Evolutionary conservation across 2,329 filamentous ascomycete species (phyloP).

Genomic region (Trichoderma atrobrunneum): DNA sequence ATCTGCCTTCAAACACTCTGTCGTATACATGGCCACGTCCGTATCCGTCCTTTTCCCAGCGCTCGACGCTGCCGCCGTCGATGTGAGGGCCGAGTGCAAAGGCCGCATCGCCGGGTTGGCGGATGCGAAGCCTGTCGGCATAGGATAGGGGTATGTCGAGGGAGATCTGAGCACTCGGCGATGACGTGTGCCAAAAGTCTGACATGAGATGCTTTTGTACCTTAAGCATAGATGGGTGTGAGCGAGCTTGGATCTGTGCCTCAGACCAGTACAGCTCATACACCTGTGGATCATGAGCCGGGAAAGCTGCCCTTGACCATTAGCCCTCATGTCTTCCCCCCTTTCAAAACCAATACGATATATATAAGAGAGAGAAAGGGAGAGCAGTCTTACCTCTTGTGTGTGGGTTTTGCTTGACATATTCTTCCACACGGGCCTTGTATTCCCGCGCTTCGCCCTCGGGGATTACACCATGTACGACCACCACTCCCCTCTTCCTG

Average conservation of each 20-base stretch:
- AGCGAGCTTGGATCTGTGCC: constrained; percentile 64
- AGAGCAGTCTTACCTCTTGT: constrained; percentile 46
- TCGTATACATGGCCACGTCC: constrained; percentile 67
- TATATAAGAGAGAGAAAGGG: background rate
- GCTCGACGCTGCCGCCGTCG: constrained; percentile 71
- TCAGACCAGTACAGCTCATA: constrained; percentile 75
- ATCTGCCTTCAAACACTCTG: constrained; percentile 67
- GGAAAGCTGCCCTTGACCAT: constrained; percentile 52
- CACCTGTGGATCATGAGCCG: constrained; percentile 61
- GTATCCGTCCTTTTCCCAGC: constrained; percentile 71
- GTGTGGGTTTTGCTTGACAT: constrained; percentile 60
- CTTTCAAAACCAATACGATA: background rate
- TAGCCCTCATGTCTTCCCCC: background rate
- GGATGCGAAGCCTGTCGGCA: constrained; percentile 69
- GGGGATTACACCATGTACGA: constrained; percentile 65
- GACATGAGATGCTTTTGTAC: constrained; percentile 62
- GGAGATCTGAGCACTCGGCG: constrained; percentile 47
- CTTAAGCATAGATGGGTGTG: constrained; percentile 61
- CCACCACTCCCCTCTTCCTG: constrained; percentile 58
- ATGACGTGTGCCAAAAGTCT: constrained; percentile 56
- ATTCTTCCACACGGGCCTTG: constrained; percentile 63
- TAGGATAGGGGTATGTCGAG: constrained; percentile 60
- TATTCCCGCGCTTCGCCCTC: constrained; percentile 60
- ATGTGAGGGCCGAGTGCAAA: constrained; percentile 73
- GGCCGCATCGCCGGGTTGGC: constrained; percentile 65